These are phyloP conservation scores for Camellia japonica DNA, from an alignment of 148 eudicot species.

Conservation along the genomic window DNA sequence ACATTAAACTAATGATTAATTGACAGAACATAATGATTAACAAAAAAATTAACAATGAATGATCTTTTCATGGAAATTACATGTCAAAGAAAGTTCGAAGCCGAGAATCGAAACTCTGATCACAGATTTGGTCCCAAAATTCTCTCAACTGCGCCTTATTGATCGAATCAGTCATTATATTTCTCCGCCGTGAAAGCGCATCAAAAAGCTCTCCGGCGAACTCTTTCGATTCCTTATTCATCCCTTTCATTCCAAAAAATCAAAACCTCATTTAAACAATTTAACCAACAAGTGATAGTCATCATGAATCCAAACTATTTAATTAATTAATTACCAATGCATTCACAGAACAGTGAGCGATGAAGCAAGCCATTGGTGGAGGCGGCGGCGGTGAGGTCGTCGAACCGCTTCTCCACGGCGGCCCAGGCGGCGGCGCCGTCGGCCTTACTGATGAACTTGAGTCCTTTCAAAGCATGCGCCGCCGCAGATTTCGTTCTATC, in stretches of 20 bases:
- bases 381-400: conserved; percentile 27
- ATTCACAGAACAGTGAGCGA: conserved; percentile 44
- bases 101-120: conserved; percentile 55
- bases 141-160: conserved; percentile 46
- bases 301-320: neutral
- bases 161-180: conserved; percentile 28
- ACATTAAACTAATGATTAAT: neutral
- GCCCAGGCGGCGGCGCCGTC: conserved; percentile 52
- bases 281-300: neutral
- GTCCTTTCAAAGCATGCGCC: conserved; percentile 41
- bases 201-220: conserved; percentile 52
- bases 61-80: conserved; percentile 13
- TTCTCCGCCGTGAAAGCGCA: conserved; percentile 44
- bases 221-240: conserved; percentile 54
- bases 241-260: conserved; percentile 28
- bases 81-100: conserved; percentile 62
- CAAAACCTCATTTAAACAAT: neutral
- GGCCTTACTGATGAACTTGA: conserved; percentile 53
- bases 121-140: conserved; percentile 56
- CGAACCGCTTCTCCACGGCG: conserved; percentile 46
- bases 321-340: conserved; percentile 38
- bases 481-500: conserved; percentile 51
- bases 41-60: neutral
- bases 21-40: neutral
- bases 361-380: conserved; percentile 40